Evolutionary conservation across 2,329 filamentous ascomycete genomes (phyloP).

Genomic region (Eurotiales sp.): DNA sequence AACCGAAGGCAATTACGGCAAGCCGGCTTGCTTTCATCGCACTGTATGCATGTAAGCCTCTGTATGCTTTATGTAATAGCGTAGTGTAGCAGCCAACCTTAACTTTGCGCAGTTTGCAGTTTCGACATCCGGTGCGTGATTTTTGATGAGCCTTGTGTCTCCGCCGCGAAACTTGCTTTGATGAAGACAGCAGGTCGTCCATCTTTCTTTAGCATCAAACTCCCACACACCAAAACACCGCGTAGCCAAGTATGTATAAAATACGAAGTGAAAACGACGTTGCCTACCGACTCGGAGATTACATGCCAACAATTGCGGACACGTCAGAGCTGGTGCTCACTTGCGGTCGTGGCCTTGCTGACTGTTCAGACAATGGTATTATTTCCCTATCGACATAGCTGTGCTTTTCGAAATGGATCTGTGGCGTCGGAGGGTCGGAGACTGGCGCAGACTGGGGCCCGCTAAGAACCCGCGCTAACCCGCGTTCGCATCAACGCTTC

Average conservation of each 20-base stretch:
- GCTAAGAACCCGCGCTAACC: too few species aligned
- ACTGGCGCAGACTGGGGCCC: too few species aligned
- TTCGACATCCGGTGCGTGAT: slow-evolving; percentile 52
- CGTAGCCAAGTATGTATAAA: too few species aligned
- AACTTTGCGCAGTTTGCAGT: slow-evolving; percentile 40
- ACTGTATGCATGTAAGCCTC: slow-evolving; percentile 34
- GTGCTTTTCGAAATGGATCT: too few species aligned
- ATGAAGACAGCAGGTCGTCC: not conserved
- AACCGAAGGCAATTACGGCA: slow-evolving; percentile 49
- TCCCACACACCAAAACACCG: not conserved
- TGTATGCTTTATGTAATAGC: not conserved
- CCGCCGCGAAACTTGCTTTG: slow-evolving; percentile 3
- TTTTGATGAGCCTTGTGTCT: slow-evolving; percentile 44
- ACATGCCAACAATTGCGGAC: too few species aligned
- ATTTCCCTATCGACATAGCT: too few species aligned
- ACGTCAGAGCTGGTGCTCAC: too few species aligned
- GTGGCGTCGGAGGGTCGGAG: not conserved
- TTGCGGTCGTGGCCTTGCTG: too few species aligned
- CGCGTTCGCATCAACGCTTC: not conserved
- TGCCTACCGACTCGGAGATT: too few species aligned
- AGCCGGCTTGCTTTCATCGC: slow-evolving; percentile 50
- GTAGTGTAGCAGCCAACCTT: slow-evolving; percentile 15
- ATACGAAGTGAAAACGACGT: too few species aligned
- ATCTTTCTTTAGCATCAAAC: not conserved
- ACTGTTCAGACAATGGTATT: too few species aligned